Conservation (phyloP, 2,329 filamentous ascomycete genomes). For the Sporothrix phasma region DNA sequence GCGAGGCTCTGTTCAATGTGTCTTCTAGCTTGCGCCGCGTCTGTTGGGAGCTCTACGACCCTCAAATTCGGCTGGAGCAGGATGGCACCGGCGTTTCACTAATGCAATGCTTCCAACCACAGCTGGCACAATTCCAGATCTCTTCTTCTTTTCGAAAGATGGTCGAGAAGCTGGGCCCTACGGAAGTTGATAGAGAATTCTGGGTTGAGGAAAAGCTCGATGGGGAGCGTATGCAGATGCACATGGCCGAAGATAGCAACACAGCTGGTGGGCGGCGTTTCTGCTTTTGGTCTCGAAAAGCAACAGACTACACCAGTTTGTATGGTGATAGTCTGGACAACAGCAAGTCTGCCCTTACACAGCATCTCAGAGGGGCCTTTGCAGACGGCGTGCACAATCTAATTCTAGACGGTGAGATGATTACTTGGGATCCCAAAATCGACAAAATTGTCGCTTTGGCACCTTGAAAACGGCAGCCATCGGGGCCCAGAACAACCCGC, state of each 20-base stretch:
- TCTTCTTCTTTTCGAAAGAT: conserved; percentile 67
- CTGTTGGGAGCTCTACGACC: conserved; percentile 85
- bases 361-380: conserved; percentile 71
- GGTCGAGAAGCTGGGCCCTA: conserved; percentile 55
- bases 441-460: conserved; percentile 85
- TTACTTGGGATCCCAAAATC: conserved; percentile 85
- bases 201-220: conserved; percentile 99
- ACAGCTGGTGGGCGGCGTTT: conserved; percentile 64
- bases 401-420: conserved; percentile 96
- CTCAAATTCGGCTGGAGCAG: conserved; percentile 58
- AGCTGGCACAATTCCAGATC: conserved; percentile 87
- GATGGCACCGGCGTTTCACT: conserved; percentile 66
- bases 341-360: conserved; percentile 65
- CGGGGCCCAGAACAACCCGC: conserved; percentile 65
- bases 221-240: conserved; percentile 92
- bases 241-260: conserved; percentile 65
- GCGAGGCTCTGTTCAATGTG: conserved; percentile 71
- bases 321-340: conserved; percentile 74
- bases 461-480: conserved; percentile 87
- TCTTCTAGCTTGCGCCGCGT: conserved; percentile 83
- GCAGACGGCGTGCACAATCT: conserved; percentile 67
- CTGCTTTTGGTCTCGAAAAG: conserved; percentile 88
- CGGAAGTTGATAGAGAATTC: conserved; percentile 64
- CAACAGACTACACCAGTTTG: conserved; percentile 90
- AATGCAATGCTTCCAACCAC: conserved; percentile 95